Conservation (phyloP, 108 stramenopile species). For the Fragilariopsis cylindrus region DNA sequence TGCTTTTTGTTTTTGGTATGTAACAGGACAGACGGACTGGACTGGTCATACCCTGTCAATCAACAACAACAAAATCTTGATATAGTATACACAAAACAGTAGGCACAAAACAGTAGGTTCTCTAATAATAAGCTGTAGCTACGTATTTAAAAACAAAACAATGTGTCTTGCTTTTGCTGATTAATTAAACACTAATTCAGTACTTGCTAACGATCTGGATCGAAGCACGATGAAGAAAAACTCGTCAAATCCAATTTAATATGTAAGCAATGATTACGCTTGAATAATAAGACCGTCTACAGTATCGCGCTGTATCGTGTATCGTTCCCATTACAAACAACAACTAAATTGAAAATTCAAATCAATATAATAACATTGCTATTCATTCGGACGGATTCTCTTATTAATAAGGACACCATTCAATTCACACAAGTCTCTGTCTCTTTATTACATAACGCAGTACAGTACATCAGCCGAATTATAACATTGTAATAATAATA, state of each 20-base stretch:
- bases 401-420: not conserved
- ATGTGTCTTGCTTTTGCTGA: no score
- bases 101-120: no score
- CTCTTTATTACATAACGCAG: not conserved
- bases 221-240: conserved; percentile 20
- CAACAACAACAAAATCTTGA: no score
- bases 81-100: no score
- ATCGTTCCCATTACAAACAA: not conserved
- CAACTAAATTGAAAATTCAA: not conserved
- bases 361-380: not conserved
- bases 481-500: not conserved
- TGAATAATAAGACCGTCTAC: not conserved
- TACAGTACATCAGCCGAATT: no score
- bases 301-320: not conserved
- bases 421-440: not conserved
- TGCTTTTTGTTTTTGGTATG: no score
- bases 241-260: not conserved
- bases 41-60: no score
- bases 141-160: no score
- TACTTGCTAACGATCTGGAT: conserved; percentile 1
- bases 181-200: no score
- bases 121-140: no score
- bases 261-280: not conserved
- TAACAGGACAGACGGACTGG: no score
- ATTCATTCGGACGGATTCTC: not conserved